Evolutionary conservation across 805 yeast species (phyloP).

Genomic region (Lipomyces starkeyi): DNA sequence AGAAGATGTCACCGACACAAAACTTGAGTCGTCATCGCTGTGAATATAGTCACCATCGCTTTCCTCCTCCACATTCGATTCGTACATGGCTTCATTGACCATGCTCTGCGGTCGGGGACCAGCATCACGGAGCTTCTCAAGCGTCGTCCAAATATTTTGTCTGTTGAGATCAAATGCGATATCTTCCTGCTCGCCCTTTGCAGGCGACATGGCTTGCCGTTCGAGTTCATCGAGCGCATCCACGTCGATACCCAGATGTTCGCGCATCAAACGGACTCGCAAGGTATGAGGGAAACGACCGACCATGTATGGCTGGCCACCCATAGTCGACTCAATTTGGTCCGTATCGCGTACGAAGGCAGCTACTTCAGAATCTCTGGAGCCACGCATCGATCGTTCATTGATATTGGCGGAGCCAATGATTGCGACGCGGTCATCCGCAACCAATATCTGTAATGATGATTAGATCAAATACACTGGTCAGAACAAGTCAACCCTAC

Average conservation of each 20-base stretch:
- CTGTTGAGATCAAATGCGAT: conserved; percentile 17
- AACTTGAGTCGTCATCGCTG: conserved; percentile 4
- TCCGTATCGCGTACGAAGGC: conserved; percentile 85
- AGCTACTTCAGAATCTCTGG: conserved; percentile 93
- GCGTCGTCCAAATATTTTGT: conserved; percentile 29
- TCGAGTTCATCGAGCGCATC: conserved; percentile 84
- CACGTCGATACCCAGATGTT: conserved; percentile 92
- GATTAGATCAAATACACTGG: not conserved
- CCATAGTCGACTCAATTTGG: conserved; percentile 72
- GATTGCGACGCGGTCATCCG: conserved; percentile 90
- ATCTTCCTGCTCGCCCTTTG: not conserved
- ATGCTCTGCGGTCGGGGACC: conserved; percentile 4
- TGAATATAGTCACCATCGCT: conserved; percentile 13
- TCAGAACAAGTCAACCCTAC: conserved; percentile 43
- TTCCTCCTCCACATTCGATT: conserved; percentile 26
- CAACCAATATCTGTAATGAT: conserved; percentile 59
- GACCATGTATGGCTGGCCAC: conserved; percentile 78
- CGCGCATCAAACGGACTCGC: conserved; percentile 92
- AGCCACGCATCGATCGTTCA: conserved; percentile 94
- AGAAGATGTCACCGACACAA: conserved; percentile 12
- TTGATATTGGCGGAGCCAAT: conserved; percentile 98
- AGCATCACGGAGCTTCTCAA: conserved; percentile 20
- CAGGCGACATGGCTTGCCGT: conserved; percentile 56
- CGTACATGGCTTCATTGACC: conserved; percentile 24
- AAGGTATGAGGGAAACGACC: conserved; percentile 88